Conservation (phyloP, 257 asterid species). For the Solanum tarapatanum region DNA sequence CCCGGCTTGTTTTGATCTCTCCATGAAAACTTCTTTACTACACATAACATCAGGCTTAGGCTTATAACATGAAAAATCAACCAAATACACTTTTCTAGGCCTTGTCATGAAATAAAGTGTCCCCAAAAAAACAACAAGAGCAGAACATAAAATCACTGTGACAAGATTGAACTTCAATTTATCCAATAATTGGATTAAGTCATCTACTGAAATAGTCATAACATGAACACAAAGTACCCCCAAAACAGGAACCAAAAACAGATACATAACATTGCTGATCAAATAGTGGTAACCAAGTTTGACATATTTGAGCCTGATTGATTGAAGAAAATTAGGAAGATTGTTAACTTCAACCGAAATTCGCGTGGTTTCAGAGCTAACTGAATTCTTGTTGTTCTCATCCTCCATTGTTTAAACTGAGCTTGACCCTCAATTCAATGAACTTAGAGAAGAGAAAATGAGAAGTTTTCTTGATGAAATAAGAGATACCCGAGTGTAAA, state of each 20-base stretch:
- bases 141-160: background rate
- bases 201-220: constrained; percentile 6
- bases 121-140: constrained; percentile 10
- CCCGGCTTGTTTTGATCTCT: background rate
- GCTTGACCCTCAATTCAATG: background rate
- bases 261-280: constrained; percentile 18
- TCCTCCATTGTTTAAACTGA: constrained; percentile 4
- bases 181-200: constrained; percentile 2
- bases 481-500: background rate
- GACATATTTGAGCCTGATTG: constrained; percentile 33
- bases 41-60: constrained; percentile 17
- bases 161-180: constrained; percentile 9
- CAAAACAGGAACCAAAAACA: constrained; percentile 11
- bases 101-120: constrained; percentile 8
- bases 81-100: constrained; percentile 22
- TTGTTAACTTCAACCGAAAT: background rate
- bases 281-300: constrained; percentile 29
- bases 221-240: constrained; percentile 8
- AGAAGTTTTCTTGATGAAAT: background rate
- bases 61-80: constrained; percentile 28
- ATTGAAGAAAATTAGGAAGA: constrained; percentile 24
- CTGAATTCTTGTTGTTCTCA: background rate
- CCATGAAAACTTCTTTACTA: background rate
- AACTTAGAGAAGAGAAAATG: background rate
- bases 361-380: background rate